Conservation (phyloP, 352 stramenopile species). For the Globisporangium acanthophoron region DNA sequence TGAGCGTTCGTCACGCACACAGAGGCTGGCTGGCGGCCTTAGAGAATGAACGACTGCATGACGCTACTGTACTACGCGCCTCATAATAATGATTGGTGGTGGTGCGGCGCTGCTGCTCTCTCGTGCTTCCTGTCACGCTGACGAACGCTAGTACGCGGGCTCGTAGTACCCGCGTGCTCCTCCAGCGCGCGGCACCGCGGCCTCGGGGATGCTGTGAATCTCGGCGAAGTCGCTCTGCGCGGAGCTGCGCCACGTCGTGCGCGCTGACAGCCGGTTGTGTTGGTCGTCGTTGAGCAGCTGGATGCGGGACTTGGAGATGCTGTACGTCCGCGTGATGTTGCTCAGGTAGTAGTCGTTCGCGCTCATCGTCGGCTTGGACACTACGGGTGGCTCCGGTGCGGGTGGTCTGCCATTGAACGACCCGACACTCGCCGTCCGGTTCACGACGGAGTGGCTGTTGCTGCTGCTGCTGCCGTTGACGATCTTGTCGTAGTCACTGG, state of each 20-base stretch:
- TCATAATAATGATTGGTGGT: too few relatives aligned
- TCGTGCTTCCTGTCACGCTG: too few relatives aligned
- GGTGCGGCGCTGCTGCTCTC: too few relatives aligned
- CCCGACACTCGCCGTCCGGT: not conserved
- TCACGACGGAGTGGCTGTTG: not conserved
- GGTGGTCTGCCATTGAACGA: not conserved
- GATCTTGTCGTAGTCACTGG: not conserved
- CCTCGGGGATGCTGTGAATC: constrained; percentile 16
- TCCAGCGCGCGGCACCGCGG: not conserved
- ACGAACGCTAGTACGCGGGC: not conserved
- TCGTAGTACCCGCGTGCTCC: constrained; percentile 1
- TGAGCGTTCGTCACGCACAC: not conserved
- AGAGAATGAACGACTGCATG: too few relatives aligned
- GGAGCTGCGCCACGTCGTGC: constrained; percentile 16
- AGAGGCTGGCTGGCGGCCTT: too few relatives aligned
- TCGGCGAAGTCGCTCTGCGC: constrained; percentile 15
- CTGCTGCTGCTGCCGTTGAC: too few relatives aligned
- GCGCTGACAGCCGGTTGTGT: constrained; percentile 14
- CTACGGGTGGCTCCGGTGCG: not conserved
- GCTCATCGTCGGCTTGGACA: not conserved
- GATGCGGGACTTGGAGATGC: constrained; percentile 18
- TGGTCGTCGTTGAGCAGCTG: constrained; percentile 18
- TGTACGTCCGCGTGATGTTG: constrained; percentile 13
- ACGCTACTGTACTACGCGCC: too few relatives aligned
- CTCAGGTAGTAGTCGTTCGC: constrained; percentile 16